phyloP scores from a whole-genome alignment of 306 rosid species.

The Nissolia schottii region DNA sequence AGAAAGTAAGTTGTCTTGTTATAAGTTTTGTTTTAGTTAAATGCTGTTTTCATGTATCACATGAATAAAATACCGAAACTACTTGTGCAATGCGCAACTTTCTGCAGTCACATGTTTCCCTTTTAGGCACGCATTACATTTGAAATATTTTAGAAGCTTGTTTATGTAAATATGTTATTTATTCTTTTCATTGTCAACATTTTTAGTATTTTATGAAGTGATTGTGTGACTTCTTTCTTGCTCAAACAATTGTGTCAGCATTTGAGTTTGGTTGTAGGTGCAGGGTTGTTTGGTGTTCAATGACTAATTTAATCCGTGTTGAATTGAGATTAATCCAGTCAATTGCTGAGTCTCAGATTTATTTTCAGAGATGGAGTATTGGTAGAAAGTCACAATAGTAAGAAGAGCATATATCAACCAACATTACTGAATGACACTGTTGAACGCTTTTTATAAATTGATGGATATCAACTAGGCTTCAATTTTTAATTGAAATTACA shows the following conservation, averaged over 20 bases:
- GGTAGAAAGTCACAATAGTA: neutral
- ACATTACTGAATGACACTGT: neutral
- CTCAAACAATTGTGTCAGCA: neutral
- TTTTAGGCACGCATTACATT: neutral
- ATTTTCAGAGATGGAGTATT: neutral
- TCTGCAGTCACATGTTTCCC: neutral
- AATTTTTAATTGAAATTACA: neutral
- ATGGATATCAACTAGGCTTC: neutral
- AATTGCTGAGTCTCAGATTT: neutral
- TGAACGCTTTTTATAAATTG: neutral
- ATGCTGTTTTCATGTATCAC: slow-evolving; percentile 5
- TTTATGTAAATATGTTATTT: neutral
- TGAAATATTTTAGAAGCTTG: neutral
- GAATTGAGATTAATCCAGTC: neutral
- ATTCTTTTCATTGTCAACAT: neutral
- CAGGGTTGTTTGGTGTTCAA: neutral
- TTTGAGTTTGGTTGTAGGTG: neutral
- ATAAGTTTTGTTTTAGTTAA: slow-evolving; percentile 5
- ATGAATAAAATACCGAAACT: slow-evolving; percentile 7
- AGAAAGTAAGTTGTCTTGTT: slow-evolving; percentile 56
- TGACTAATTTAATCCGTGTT: neutral
- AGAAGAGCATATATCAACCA: neutral
- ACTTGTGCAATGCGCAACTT: neutral
- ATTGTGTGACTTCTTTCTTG: neutral
- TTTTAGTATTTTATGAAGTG: neutral